Conservation (phyloP, 352 stramenopile genomes). For the Phytophthora hibernalis region DNA sequence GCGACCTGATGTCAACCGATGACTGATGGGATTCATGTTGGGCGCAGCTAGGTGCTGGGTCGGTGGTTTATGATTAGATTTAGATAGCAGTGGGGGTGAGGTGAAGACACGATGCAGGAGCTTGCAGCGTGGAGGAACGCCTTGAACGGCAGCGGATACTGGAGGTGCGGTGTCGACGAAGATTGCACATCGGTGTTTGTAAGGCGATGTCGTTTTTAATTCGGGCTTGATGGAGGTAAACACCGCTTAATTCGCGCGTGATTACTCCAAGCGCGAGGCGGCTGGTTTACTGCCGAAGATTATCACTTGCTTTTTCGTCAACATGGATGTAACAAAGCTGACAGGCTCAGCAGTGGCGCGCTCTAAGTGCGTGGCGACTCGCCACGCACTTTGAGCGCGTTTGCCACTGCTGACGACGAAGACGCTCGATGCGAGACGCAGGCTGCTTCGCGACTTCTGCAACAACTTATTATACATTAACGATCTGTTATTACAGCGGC, state of each 20-base stretch:
- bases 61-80: too few relatives aligned
- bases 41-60: neutral
- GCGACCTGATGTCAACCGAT: neutral
- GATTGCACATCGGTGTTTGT: conserved; percentile 17
- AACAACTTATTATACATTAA: too few relatives aligned
- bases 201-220: conserved; percentile 2
- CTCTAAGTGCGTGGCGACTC: too few relatives aligned
- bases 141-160: conserved; percentile 3
- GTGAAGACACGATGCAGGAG: neutral
- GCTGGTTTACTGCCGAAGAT: neutral
- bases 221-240: neutral
- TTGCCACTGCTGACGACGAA: neutral
- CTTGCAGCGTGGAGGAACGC: neutral
- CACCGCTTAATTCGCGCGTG: neutral
- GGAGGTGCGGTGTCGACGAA: conserved; percentile 10
- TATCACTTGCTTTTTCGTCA: neutral
- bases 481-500: too few relatives aligned
- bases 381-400: neutral
- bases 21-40: conserved; percentile 1
- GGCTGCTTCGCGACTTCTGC: neutral
- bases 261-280: conserved; percentile 8
- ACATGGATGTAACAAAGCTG: too few relatives aligned
- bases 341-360: too few relatives aligned
- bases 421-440: neutral
- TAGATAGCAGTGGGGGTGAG: neutral